phyloP scores from a whole-genome alignment of 2,329 filamentous ascomycete species.

The Xylariaceae sp. region DNA sequence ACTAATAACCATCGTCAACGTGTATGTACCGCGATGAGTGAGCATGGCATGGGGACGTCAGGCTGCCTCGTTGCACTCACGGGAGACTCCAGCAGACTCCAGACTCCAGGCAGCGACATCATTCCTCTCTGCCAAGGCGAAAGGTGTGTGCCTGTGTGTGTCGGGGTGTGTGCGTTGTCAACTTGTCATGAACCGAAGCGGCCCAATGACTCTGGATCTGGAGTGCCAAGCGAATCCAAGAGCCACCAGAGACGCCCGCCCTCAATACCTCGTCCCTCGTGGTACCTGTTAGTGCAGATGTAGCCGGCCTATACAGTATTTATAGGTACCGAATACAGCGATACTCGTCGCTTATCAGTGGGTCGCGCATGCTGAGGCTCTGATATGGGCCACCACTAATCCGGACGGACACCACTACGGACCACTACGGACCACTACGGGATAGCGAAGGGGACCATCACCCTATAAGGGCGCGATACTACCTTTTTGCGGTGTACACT shows the following conservation, averaged over 20 bases:
- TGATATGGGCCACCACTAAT: neutral
- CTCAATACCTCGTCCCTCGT: neutral
- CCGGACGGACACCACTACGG: neutral
- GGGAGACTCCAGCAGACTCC: neutral
- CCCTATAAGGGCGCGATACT: neutral
- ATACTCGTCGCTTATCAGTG: neutral
- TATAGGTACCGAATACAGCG: neutral
- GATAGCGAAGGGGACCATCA: neutral
- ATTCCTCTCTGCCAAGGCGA: neutral
- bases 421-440: neutral
- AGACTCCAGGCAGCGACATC: neutral
- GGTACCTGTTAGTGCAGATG: neutral
- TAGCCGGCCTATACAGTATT: neutral
- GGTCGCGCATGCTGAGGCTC: neutral
- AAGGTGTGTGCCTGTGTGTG: neutral
- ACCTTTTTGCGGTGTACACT: neutral
- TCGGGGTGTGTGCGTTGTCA: neutral
- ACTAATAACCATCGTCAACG: constrained; percentile 1
- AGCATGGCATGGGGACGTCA: neutral
- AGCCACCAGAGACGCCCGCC: neutral
- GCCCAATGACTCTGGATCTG: neutral
- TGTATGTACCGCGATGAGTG: neutral
- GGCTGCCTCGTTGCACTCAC: neutral
- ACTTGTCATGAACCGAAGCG: neutral
- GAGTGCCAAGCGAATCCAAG: neutral